A percentile compares a stretch with the other conserved stretches of the same genome.
These are phyloP conservation scores for Mycena epipterygia DNA, from an alignment of 768 basidiomycete genomes.

Conservation along the genomic window DNA sequence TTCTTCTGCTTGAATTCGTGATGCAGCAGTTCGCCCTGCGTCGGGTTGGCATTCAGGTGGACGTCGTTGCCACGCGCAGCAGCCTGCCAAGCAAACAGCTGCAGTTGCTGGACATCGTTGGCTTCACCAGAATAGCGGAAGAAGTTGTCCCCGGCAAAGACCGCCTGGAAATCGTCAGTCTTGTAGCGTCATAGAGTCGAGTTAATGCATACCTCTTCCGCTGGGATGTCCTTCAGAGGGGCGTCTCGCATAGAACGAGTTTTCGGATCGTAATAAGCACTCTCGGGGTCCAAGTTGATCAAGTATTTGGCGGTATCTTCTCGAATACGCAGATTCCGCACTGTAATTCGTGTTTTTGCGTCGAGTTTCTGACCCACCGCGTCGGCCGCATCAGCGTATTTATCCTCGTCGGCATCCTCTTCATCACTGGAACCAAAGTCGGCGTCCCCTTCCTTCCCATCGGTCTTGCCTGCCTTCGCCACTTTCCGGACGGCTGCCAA, in stretches of 20 bases:
- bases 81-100: conserved; percentile 98
- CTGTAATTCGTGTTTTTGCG: conserved; percentile 97
- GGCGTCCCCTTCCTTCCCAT: conserved; percentile 79
- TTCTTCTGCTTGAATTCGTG: conserved; percentile 94
- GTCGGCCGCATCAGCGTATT: conserved; percentile 98
- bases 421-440: conserved; percentile 98
- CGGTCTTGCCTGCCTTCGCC: conserved; percentile 89
- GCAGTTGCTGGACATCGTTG: conserved; percentile 90
- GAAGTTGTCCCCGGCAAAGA: conserved; percentile 98
- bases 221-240: conserved; percentile 77
- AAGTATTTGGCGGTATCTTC: conserved; percentile 99
- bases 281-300: conserved; percentile 94
- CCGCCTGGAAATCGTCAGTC: conserved; percentile 62
- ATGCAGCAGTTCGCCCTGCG: conserved; percentile 93
- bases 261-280: conserved; percentile 99
- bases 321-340: conserved; percentile 97
- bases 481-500: conserved; percentile 92
- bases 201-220: conserved; percentile 84
- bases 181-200: conserved; percentile 8
- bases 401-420: conserved; percentile 96
- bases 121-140: conserved; percentile 92
- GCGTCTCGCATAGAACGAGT: conserved; percentile 99
- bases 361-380: conserved; percentile 98
- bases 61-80: conserved; percentile 94
- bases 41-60: conserved; percentile 96